These are phyloP conservation scores for Citeromyces hawaiiensis DNA, from an alignment of 1,139 yeast genomes.

Conservation along the genomic window DNA sequence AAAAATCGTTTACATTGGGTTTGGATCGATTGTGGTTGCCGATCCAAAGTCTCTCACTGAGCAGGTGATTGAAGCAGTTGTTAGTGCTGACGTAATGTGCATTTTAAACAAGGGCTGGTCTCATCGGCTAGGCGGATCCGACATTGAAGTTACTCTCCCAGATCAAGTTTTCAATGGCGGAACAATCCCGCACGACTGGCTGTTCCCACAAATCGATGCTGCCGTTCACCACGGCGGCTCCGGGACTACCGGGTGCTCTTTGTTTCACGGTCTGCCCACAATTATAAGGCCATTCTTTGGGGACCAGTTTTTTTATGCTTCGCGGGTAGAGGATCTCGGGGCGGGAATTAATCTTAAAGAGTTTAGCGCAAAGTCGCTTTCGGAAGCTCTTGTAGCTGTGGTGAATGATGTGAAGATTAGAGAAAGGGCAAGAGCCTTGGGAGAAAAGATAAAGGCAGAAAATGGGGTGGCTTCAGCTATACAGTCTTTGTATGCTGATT, in stretches of 20 bases:
- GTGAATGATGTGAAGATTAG: constrained; percentile 56
- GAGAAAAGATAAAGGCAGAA: constrained; percentile 51
- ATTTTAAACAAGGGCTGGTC: constrained; percentile 94
- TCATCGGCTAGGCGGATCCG: constrained; percentile 35
- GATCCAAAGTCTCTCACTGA: constrained; percentile 68
- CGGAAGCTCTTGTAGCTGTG: constrained; percentile 56
- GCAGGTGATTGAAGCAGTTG: constrained; percentile 69
- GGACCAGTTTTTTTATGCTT: constrained; percentile 87
- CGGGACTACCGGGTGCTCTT: constrained; percentile 90
- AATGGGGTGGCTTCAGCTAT: constrained; percentile 74
- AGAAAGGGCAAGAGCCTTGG: constrained; percentile 49
- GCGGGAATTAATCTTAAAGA: constrained; percentile 68
- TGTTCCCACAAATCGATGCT: constrained; percentile 78
- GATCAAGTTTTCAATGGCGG: constrained; percentile 57
- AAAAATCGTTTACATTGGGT: constrained; percentile 81
- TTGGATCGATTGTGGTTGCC: constrained; percentile 87
- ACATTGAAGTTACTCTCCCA: constrained; percentile 50
- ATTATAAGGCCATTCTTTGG: constrained; percentile 92
- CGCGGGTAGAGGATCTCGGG: constrained; percentile 77
- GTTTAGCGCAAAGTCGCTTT: constrained; percentile 47
- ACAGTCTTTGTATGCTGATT: constrained; percentile 58
- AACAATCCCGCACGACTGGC: constrained; percentile 85
- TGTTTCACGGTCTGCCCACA: constrained; percentile 80
- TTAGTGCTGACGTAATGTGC: constrained; percentile 71
- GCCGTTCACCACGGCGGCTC: constrained; percentile 98